These are phyloP conservation scores for Tylopilus balloui DNA, from an alignment of 768 basidiomycete genomes.

Conservation along the genomic window DNA sequence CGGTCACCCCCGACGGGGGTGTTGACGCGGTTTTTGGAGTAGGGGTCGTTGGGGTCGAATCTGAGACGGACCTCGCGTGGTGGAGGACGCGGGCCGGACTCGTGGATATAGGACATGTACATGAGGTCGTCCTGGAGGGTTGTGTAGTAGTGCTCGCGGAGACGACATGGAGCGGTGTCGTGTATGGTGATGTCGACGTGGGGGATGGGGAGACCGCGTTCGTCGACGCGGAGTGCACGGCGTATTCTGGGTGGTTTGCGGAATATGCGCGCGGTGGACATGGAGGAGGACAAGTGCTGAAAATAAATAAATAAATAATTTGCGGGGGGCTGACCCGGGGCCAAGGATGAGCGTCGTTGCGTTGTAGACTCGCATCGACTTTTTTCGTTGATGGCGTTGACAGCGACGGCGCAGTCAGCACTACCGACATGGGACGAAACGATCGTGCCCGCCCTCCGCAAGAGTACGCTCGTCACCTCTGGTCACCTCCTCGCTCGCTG, in stretches of 20 bases:
- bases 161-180: conserved; percentile 67
- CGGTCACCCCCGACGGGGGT: conserved; percentile 69
- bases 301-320: conserved; percentile 3
- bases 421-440: conserved; percentile 73
- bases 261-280: conserved; percentile 40
- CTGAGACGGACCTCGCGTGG: conserved; percentile 58
- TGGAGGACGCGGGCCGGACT: conserved; percentile 47
- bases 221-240: conserved; percentile 44
- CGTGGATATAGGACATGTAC: conserved; percentile 92
- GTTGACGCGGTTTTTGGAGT: conserved; percentile 73
- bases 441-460: conserved; percentile 76
- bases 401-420: conserved; percentile 35
- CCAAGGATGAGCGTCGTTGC: too few species aligned
- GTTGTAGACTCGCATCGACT: background rate
- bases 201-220: conserved; percentile 65
- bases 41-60: conserved; percentile 77
- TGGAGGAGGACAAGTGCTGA: background rate
- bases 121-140: conserved; percentile 84
- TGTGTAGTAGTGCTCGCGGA: conserved; percentile 78
- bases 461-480: conserved; percentile 46
- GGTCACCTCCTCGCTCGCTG: background rate
- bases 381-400: conserved; percentile 35
- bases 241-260: conserved; percentile 47
- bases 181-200: conserved; percentile 62
- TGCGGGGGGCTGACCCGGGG: conserved; percentile 2